Base-by-base conservation (phyloP, 441 rosid species). In the Brassica hybrid region DNA sequence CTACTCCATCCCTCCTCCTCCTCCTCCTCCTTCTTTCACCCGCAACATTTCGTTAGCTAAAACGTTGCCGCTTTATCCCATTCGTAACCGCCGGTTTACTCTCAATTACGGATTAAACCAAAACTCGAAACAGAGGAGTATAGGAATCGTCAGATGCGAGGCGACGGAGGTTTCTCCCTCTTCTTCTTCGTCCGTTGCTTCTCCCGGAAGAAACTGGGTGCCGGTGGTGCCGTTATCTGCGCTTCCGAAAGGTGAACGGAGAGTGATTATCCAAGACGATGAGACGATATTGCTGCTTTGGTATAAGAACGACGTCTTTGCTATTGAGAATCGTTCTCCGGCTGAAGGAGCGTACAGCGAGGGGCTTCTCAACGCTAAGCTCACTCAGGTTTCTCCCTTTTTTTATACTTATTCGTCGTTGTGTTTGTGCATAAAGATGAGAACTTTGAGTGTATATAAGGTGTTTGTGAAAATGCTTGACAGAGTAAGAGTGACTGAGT, bases 291-390 rank as follows among this genome's bases (percentile, higher is more conserved):
- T 94, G 82, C 77, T 94, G 85, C 88, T 94, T 61, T 94, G 99
- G 99, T 94, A 91, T 61, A 93, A 93, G 79, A 87, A 94, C 72
- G 86, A 86, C 65, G 90, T 94, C 25, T 90, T 88, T 54, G 99
- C 98, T 0, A 89, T 94, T 67, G 99, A 94, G 83, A 94, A 94
- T 74, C 79, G 97, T 58, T 94, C 99, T 32, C 99, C 97, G 0
- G 99, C 99, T 10, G 99, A 94, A 78, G 99, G 99, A 6, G 99
- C 99, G 57, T 94, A 91, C 73, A 88, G 79, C 62, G 99, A 95
- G 72, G 99, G 99, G 10, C 84, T 95, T 77, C 77, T 95, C 80
- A 95, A 95, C 78, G 97, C 99, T 74, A 95, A 89, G 86, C 99
- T 93, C 69, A 95, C 97, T 9, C 89, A 91, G 96, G 92, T 87